These are phyloP conservation scores for Malus hybrid DNA, from an alignment of 331 rosid species.

Conservation along the genomic window DNA sequence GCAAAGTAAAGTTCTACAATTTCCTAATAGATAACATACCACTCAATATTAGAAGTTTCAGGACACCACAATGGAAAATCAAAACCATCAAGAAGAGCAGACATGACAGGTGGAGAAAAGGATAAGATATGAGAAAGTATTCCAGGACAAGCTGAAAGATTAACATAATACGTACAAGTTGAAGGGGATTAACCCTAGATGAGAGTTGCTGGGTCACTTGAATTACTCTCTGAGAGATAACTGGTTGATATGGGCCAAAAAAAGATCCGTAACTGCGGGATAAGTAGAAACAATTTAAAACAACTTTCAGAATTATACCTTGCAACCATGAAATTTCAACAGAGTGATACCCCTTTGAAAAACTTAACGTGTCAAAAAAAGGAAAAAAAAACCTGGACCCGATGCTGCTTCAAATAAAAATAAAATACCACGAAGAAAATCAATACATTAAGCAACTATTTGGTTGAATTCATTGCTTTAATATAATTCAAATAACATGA, in stretches of 20 bases:
- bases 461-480: neutral
- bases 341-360: neutral
- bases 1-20: no score
- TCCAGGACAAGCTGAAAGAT: no score
- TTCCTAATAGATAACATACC: no score
- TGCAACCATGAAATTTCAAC: neutral
- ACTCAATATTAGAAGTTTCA: no score
- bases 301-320: neutral
- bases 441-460: neutral
- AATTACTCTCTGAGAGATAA: constrained; percentile 77
- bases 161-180: no score
- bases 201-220: constrained; percentile 71
- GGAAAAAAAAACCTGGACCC: no score
- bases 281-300: constrained; percentile 7
- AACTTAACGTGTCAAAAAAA: neutral
- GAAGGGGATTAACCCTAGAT: constrained; percentile 11
- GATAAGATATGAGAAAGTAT: no score
- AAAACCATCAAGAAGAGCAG: no score
- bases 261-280: constrained; percentile 81
- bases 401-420: no score
- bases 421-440: neutral
- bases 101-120: no score
- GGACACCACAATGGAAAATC: no score
- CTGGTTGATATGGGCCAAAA: constrained; percentile 86
- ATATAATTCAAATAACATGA: neutral